Percentiles rank a stretch among this genome's conserved stretches.
These are phyloP conservation scores for Neofusicoccum kwambonambiense DNA, from an alignment of 2,329 filamentous ascomycete genomes.

Conservation along the genomic window DNA sequence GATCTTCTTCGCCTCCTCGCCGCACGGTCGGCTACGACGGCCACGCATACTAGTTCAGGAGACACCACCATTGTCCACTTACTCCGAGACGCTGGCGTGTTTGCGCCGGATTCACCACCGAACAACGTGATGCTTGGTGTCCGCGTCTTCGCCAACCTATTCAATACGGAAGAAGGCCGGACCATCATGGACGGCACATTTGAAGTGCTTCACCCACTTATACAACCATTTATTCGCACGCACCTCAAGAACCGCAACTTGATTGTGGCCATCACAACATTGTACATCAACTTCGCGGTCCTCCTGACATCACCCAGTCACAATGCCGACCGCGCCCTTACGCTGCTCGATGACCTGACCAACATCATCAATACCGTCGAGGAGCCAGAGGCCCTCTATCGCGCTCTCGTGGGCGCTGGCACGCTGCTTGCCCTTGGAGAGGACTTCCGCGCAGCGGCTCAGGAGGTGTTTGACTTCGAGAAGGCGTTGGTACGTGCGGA, in stretches of 20 bases:
- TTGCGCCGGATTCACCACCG: constrained; percentile 59
- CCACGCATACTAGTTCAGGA: constrained; percentile 56
- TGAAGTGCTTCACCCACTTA: constrained; percentile 60
- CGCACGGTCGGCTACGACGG: constrained; percentile 63
- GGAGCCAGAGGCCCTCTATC: constrained; percentile 81
- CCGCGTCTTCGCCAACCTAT: constrained; percentile 80
- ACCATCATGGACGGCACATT: constrained; percentile 55
- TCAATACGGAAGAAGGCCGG: constrained; percentile 71
- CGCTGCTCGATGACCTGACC: constrained; percentile 61
- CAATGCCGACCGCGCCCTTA: constrained; percentile 49
- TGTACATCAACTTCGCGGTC: constrained; percentile 82
- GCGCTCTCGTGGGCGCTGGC: constrained; percentile 77
- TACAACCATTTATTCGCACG: constrained; percentile 62
- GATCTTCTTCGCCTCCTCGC: constrained; percentile 85
- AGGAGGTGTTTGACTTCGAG: constrained; percentile 56
- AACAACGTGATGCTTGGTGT: constrained; percentile 88
- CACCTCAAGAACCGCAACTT: constrained; percentile 68
- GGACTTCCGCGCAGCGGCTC: constrained; percentile 58
- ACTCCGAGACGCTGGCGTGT: constrained; percentile 59
- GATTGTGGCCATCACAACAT: constrained; percentile 75
- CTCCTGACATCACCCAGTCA: constrained; percentile 57
- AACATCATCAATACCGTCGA: constrained; percentile 64
- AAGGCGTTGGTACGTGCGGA: constrained; percentile 49
- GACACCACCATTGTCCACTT: constrained; percentile 59
- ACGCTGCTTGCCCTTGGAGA: constrained; percentile 67